Conservation (phyloP, 2,329 filamentous ascomycete genomes). For the Lecanosticta acicola region DNA sequence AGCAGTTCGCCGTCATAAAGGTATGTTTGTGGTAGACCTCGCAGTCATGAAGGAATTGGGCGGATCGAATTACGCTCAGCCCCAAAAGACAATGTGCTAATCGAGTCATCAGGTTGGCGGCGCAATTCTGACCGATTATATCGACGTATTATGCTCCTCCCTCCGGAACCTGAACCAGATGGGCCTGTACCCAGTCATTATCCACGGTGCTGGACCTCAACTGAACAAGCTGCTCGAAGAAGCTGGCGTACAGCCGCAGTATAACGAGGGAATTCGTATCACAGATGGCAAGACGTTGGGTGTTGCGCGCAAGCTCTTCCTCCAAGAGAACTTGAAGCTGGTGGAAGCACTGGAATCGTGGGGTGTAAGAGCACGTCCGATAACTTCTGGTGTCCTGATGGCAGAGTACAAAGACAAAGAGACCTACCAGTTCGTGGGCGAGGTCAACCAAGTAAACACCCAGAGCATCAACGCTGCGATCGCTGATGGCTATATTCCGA, state of each 20-base stretch:
- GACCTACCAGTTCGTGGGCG: slow-evolving; percentile 91
- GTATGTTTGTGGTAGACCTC: no score
- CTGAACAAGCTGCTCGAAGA: slow-evolving; percentile 85
- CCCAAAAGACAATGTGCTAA: neutral
- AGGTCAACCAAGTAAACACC: slow-evolving; percentile 90
- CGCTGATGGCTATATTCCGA: slow-evolving; percentile 81
- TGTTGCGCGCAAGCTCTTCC: slow-evolving; percentile 83
- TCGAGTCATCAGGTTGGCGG: slow-evolving; percentile 60
- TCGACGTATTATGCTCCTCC: slow-evolving; percentile 83
- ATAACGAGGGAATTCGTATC: slow-evolving; percentile 91
- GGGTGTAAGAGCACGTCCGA: slow-evolving; percentile 80
- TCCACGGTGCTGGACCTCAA: slow-evolving; percentile 92
- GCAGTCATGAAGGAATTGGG: no score
- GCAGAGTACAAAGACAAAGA: slow-evolving; percentile 95
- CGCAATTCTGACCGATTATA: slow-evolving; percentile 88
- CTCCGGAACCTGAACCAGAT: slow-evolving; percentile 91
- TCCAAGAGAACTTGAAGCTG: slow-evolving; percentile 91
- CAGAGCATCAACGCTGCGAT: slow-evolving; percentile 86
- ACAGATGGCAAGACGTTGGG: slow-evolving; percentile 93
- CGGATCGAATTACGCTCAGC: no score
- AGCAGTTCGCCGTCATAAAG: slow-evolving; percentile 98
- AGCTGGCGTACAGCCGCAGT: slow-evolving; percentile 88
- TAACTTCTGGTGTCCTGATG: slow-evolving; percentile 83
- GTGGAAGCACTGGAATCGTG: slow-evolving; percentile 84
- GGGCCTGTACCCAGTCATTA: slow-evolving; percentile 88